Percentiles rank a stretch among this genome's conserved stretches.
These are phyloP conservation scores for Thraustochytrium aureum DNA, from an alignment of 352 stramenopile species.

Conservation along the genomic window DNA sequence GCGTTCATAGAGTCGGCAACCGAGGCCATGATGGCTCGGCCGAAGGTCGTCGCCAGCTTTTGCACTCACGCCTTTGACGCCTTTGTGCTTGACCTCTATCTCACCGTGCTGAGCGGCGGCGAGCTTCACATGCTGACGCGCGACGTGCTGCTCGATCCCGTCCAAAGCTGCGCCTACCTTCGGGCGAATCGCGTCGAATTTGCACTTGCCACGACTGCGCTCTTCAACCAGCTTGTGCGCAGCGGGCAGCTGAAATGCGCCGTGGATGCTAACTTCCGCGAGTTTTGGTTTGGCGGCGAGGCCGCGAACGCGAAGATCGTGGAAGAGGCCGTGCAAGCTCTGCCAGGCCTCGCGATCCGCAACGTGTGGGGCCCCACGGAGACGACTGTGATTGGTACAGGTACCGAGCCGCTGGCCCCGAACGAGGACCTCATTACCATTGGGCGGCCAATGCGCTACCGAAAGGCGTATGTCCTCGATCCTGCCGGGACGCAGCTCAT, in stretches of 20 bases:
- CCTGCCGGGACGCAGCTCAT: constrained; percentile 66
- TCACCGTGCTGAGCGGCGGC: constrained; percentile 1
- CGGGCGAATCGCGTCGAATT: constrained; percentile 8
- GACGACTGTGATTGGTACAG: constrained; percentile 35
- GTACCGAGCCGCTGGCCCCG: constrained; percentile 2
- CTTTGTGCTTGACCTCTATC: constrained; percentile 28
- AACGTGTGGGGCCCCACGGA: constrained; percentile 51
- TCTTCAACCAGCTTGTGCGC: constrained; percentile 2
- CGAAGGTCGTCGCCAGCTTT: constrained; percentile 49
- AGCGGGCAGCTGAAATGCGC: not conserved
- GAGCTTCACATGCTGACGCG: no score
- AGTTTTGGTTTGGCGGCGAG: not conserved
- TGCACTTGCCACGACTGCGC: constrained; percentile 3
- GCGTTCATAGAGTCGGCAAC: constrained; percentile 53
- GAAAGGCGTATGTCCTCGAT: constrained; percentile 76
- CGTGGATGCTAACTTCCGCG: not conserved
- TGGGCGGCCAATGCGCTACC: constrained; percentile 65
- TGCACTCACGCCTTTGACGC: constrained; percentile 43
- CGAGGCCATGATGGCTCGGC: constrained; percentile 28
- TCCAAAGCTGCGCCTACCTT: no score
- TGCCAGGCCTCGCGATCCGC: not conserved
- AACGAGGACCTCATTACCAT: not conserved
- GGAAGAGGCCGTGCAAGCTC: not conserved
- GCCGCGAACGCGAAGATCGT: not conserved
- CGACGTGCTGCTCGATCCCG: no score